Evolutionary conservation across 2,329 filamentous ascomycete genomes (phyloP).

Genomic region (Neofusicoccum sp.): DNA sequence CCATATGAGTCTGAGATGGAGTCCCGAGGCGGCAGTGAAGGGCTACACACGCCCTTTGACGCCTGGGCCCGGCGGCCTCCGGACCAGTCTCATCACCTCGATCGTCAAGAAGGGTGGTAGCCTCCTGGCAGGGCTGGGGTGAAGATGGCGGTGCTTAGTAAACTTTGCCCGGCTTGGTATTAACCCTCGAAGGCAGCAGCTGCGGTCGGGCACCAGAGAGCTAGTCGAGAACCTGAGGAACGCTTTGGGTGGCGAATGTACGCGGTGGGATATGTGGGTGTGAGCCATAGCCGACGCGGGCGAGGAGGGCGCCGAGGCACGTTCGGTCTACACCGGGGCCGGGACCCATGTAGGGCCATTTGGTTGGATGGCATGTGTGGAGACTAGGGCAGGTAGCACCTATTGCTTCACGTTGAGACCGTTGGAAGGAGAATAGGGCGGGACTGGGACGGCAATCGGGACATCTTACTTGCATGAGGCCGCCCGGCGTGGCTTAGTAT

Average conservation of each 20-base stretch:
- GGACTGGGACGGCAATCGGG: not conserved
- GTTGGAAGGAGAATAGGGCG: not conserved
- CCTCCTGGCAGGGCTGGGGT: not conserved
- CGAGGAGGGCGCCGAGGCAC: slow-evolving; percentile 4
- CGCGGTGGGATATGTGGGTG: not conserved
- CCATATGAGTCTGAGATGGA: not conserved
- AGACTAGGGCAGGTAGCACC: not conserved
- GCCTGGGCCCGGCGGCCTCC: not conserved
- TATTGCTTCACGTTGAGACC: not conserved
- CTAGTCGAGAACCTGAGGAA: not conserved
- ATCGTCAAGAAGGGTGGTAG: not conserved
- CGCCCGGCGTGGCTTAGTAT: not conserved
- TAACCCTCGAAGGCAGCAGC: not conserved
- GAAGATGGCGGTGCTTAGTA: not conserved
- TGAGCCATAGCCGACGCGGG: not conserved
- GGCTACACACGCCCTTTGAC: not conserved
- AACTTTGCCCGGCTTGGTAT: not conserved
- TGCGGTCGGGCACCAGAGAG: not conserved
- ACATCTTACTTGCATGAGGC: slow-evolving; percentile 5
- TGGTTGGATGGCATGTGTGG: slow-evolving; percentile 2
- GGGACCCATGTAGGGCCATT: not conserved
- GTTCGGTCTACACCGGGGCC: not conserved
- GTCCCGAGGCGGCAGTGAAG: not conserved
- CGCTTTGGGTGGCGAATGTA: not conserved
- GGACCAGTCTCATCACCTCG: not conserved